Evolutionary conservation across 768 basidiomycete genomes (phyloP).

Genomic region (Cubamyces sp.): DNA sequence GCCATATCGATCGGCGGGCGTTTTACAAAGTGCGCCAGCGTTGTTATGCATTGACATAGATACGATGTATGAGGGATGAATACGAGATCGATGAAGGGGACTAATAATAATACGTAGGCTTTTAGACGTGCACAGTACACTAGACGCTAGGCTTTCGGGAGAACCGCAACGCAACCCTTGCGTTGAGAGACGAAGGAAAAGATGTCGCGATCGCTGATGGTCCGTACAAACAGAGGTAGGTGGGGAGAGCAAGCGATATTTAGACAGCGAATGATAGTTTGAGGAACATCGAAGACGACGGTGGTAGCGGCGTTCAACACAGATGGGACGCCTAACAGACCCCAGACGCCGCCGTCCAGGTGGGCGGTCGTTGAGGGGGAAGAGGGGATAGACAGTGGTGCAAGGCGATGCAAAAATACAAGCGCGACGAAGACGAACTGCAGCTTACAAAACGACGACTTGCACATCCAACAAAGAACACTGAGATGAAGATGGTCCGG

Average conservation of each 20-base stretch:
- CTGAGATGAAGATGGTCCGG: background rate
- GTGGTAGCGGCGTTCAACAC: background rate
- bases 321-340: background rate
- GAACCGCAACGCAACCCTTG: background rate
- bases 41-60: constrained; percentile 3
- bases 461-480: constrained; percentile 8
- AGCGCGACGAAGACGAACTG: background rate
- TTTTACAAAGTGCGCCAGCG: no score
- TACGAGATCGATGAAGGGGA: constrained; percentile 1
- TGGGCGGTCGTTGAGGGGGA: background rate
- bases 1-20: no score
- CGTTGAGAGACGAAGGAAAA: no score
- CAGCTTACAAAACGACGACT: constrained; percentile 21
- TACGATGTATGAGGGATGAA: background rate
- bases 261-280: background rate
- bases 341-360: background rate
- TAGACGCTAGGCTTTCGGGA: constrained; percentile 5
- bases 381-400: background rate
- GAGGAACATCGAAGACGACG: background rate
- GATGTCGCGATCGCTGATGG: background rate
- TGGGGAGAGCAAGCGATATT: constrained; percentile 5
- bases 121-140: constrained; percentile 8
- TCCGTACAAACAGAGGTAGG: constrained; percentile 8
- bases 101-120: constrained; percentile 23
- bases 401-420: constrained; percentile 14